These are phyloP conservation scores for Eremothecium coryli DNA, from an alignment of 1,139 yeast genomes.

Conservation along the genomic window DNA sequence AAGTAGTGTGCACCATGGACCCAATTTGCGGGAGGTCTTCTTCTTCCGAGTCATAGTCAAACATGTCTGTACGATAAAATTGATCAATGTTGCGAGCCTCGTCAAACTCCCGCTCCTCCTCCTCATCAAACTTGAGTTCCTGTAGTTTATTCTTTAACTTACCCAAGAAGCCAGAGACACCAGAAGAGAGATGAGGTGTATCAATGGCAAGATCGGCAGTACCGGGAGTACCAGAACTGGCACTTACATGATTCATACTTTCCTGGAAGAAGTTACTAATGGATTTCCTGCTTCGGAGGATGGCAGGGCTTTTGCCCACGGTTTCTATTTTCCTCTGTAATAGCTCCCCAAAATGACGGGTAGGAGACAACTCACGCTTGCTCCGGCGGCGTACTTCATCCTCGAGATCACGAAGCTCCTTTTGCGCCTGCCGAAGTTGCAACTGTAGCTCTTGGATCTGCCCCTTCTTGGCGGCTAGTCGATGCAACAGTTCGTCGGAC, in stretches of 20 bases:
- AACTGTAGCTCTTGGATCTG: constrained; percentile 35
- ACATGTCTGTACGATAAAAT: constrained; percentile 1
- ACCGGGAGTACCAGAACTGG: neutral
- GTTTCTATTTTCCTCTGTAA: constrained; percentile 17
- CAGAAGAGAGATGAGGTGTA: constrained; percentile 4
- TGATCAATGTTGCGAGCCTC: constrained; percentile 2
- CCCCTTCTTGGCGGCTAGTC: constrained; percentile 39
- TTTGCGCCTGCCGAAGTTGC: constrained; percentile 31
- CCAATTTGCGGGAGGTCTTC: too few relatives aligned
- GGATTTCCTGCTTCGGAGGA: constrained; percentile 17
- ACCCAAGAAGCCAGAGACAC: neutral
- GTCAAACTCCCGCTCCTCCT: constrained; percentile 28
- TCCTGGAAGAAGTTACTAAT: constrained; percentile 17
- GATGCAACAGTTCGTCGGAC: constrained; percentile 25
- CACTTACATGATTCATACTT: neutral
- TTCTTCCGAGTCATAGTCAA: constrained; percentile 5
- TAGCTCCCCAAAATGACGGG: constrained; percentile 12
- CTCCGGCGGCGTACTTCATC: constrained; percentile 7
- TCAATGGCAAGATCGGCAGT: neutral
- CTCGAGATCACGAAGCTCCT: constrained; percentile 33
- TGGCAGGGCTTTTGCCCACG: constrained; percentile 19
- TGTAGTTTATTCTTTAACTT: constrained; percentile 21
- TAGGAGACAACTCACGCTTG: neutral
- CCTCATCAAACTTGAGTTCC: constrained; percentile 24
- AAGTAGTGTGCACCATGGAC: too few relatives aligned